phyloP scores from a whole-genome alignment of 805 yeast genomes.

The Ogataea nonfermentans region DNA sequence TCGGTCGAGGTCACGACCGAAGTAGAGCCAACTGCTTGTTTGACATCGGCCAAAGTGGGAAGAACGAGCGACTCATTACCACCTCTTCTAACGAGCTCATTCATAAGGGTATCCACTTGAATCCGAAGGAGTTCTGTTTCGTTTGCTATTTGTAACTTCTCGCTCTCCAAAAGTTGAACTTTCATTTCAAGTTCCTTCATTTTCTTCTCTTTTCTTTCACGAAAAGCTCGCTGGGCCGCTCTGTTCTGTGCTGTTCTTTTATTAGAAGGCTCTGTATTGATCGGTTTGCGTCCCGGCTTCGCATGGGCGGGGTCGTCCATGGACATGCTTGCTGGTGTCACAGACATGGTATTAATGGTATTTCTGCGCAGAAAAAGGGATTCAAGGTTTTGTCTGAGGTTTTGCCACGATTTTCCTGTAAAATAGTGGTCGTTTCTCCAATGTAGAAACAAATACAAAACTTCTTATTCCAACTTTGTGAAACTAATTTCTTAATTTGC shows the following conservation, averaged over 20 bases:
- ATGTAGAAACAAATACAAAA: too few relatives aligned
- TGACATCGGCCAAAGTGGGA: slow-evolving; percentile 3
- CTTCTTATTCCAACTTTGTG: too few relatives aligned
- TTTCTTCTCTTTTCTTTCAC: slow-evolving; percentile 89
- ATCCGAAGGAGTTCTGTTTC: slow-evolving; percentile 73
- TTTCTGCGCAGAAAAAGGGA: neutral
- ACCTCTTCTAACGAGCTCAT: slow-evolving; percentile 47
- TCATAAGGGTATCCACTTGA: slow-evolving; percentile 72
- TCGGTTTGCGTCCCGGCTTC: slow-evolving; percentile 82
- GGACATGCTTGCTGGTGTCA: neutral
- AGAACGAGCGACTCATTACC: slow-evolving; percentile 13
- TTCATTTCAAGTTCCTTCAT: slow-evolving; percentile 82
- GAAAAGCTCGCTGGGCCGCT: slow-evolving; percentile 97
- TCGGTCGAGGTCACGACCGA: slow-evolving; percentile 12
- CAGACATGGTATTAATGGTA: slow-evolving; percentile 8
- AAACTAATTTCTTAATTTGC: slow-evolving; percentile 5
- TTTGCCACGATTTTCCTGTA: neutral
- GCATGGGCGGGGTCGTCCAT: slow-evolving; percentile 10
- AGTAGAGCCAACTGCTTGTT: neutral
- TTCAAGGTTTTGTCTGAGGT: neutral
- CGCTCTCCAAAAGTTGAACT: slow-evolving; percentile 69
- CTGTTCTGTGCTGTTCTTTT: slow-evolving; percentile 95
- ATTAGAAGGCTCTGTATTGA: slow-evolving; percentile 68
- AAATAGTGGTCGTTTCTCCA: neutral
- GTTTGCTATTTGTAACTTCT: slow-evolving; percentile 61